Evolutionary conservation across 768 basidiomycete genomes (phyloP).

Genomic region (Suillus discolor): DNA sequence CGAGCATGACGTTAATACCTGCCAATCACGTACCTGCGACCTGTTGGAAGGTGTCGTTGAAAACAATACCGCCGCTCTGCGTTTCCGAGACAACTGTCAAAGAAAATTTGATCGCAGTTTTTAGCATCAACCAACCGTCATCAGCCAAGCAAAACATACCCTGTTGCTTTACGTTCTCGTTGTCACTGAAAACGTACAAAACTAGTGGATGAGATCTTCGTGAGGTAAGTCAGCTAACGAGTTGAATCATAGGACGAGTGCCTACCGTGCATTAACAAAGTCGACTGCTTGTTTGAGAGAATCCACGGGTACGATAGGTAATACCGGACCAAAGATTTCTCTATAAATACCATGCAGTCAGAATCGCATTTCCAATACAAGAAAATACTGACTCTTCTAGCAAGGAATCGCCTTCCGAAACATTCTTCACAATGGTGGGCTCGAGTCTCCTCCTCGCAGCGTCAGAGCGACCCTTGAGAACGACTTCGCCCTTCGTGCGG

Average conservation of each 20-base stretch:
- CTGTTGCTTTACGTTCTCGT: slow-evolving; percentile 39
- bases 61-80: slow-evolving; percentile 54
- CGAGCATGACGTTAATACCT: slow-evolving; percentile 17
- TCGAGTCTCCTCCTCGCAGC: slow-evolving; percentile 49
- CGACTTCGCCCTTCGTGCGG: slow-evolving; percentile 57
- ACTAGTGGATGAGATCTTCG: slow-evolving; percentile 60
- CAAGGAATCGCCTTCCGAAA: slow-evolving; percentile 55
- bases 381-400: slow-evolving; percentile 53
- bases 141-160: slow-evolving; percentile 29
- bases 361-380: background rate
- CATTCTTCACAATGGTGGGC: slow-evolving; percentile 60
- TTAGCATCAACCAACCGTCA: slow-evolving; percentile 2
- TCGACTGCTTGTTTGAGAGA: slow-evolving; percentile 55
- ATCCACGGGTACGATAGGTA: slow-evolving; percentile 64
- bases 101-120: background rate
- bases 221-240: background rate
- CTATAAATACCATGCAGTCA: slow-evolving; percentile 33
- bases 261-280: slow-evolving; percentile 55
- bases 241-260: background rate
- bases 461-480: slow-evolving; percentile 40
- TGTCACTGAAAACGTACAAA: slow-evolving; percentile 64
- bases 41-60: slow-evolving; percentile 65
- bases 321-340: slow-evolving; percentile 74
- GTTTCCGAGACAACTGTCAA: slow-evolving; percentile 55
- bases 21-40: slow-evolving; percentile 41